Evolutionary conservation across 495 filamentous ascomycete genomes (phyloP).

Genomic region (Aspergillus carlsbadensis): DNA sequence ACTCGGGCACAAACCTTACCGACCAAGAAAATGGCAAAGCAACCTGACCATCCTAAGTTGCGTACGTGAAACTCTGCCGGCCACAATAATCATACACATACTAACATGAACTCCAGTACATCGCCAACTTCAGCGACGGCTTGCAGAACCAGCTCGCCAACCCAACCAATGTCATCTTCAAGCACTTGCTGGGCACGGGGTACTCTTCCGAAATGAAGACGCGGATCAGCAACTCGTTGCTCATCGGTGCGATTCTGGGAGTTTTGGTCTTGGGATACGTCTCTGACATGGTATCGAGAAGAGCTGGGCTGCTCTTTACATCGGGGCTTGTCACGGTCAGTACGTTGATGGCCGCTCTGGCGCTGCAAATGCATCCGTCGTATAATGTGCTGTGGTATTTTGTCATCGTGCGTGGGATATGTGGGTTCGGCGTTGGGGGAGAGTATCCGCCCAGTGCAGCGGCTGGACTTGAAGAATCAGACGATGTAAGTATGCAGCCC

Average conservation of each 20-base stretch:
- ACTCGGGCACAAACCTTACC: constrained; percentile 4
- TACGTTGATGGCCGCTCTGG: constrained; percentile 37
- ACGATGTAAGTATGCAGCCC: constrained; percentile 21
- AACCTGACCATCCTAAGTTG: constrained; percentile 16
- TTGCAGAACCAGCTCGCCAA: constrained; percentile 35
- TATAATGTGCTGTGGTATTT: constrained; percentile 39
- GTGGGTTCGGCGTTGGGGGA: constrained; percentile 35
- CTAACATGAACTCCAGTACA: constrained; percentile 20
- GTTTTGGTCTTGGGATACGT: constrained; percentile 31
- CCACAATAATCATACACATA: not conserved
- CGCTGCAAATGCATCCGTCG: constrained; percentile 30
- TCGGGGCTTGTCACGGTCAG: constrained; percentile 32
- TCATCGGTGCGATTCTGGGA: constrained; percentile 38
- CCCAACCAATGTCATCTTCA: constrained; percentile 40
- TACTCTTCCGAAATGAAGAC: constrained; percentile 38
- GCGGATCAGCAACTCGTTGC: constrained; percentile 33
- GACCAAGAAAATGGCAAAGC: constrained; percentile 14
- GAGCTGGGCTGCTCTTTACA: constrained; percentile 32
- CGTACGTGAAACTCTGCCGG: constrained; percentile 1
- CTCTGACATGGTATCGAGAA: constrained; percentile 34
- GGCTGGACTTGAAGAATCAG: constrained; percentile 33
- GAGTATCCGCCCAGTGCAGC: constrained; percentile 38
- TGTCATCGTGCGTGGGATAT: constrained; percentile 32
- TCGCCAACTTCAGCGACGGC: constrained; percentile 40
- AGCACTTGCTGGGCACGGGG: constrained; percentile 27